phyloP scores from a whole-genome alignment of 306 rosid genomes.

The Lupinus albus region DNA sequence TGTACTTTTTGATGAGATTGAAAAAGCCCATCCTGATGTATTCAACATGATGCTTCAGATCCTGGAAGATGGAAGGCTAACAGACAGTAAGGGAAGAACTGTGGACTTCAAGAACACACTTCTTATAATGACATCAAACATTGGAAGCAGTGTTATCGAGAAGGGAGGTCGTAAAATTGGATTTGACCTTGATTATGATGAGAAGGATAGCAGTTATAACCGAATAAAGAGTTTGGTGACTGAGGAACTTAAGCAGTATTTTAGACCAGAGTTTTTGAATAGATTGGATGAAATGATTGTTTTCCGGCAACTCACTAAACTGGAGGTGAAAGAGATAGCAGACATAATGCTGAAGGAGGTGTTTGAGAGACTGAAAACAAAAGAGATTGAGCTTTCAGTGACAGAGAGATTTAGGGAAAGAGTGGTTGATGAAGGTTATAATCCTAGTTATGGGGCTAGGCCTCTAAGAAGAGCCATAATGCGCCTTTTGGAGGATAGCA shows the following conservation, averaged over 20 bases:
- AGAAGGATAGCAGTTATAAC: conserved; percentile 89
- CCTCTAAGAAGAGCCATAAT: conserved; percentile 94
- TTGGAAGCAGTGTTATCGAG: conserved; percentile 96
- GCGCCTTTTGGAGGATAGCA: conserved; percentile 96
- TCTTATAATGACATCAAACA: conserved; percentile 91
- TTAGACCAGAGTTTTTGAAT: conserved; percentile 89
- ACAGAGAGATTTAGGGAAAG: conserved; percentile 90
- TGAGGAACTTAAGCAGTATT: conserved; percentile 88
- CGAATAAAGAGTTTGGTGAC: conserved; percentile 93
- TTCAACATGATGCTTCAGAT: conserved; percentile 99
- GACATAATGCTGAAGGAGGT: conserved; percentile 96
- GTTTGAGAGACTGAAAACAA: conserved; percentile 73
- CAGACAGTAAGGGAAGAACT: conserved; percentile 95
- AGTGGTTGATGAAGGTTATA: conserved; percentile 92
- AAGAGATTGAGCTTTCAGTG: conserved; percentile 86
- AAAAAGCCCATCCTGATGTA: conserved; percentile 96
- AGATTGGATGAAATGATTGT: conserved; percentile 96
- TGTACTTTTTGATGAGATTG: conserved; percentile 91
- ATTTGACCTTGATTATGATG: conserved; percentile 86
- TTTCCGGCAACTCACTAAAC: conserved; percentile 88
- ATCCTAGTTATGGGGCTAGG: conserved; percentile 98
- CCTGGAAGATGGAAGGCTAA: conserved; percentile 91
- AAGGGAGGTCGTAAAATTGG: conserved; percentile 91
- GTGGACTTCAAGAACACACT: conserved; percentile 97
- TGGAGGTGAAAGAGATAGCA: conserved; percentile 93